Evolutionary conservation across 768 basidiomycete genomes (phyloP), one percentile per base, ranked within the genome.

Genomic region (Sarcomyxa edulis): DNA sequence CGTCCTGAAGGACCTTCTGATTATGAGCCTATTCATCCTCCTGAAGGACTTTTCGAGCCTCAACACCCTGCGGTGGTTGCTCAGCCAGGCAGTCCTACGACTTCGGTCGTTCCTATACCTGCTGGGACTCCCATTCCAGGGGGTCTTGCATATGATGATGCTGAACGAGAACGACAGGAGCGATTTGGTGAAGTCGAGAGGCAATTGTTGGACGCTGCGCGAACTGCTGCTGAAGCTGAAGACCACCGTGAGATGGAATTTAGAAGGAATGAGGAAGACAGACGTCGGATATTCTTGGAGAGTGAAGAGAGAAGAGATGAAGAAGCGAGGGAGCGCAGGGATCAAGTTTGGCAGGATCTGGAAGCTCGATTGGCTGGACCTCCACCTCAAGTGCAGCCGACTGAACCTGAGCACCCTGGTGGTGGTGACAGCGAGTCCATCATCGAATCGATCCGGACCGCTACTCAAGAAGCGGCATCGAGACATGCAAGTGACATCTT

Each of bases 191-290:
- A 76, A 0, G 66, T 75, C 14, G 75, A 79, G 35, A 57, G 62
- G 14, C 67, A 68, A 15, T 52, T 87, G 9, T 62, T 66, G 3
- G 62, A 72, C 21, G 62, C 73, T 5, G 63, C 68, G 7, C 62
- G 65, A 6, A 66, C 68, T 2, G 72, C 77, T 0, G 69, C 72
- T 24, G 74, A 76, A 35, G 74, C 73, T 1, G 87, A 90, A 49
- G 69, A 75, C 18, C 64, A 64, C 32, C 74, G 86, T 7, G 85
- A 89, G 40, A 56, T 54, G 6, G 75, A 79, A 21, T 88, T 85
- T 59, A 69, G 74, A 12, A 60, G 61, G 1, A 72, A 74, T 42
- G 87, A 90, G 55, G 76, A 81, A 8, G 77, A 75, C 35, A 66
- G 85, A 6, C 68, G 84, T 14, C 71, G 62, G 6, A 54, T 78